Conservation (phyloP, 2,329 filamentous ascomycete species). For the Colletotrichum abscissum region DNA sequence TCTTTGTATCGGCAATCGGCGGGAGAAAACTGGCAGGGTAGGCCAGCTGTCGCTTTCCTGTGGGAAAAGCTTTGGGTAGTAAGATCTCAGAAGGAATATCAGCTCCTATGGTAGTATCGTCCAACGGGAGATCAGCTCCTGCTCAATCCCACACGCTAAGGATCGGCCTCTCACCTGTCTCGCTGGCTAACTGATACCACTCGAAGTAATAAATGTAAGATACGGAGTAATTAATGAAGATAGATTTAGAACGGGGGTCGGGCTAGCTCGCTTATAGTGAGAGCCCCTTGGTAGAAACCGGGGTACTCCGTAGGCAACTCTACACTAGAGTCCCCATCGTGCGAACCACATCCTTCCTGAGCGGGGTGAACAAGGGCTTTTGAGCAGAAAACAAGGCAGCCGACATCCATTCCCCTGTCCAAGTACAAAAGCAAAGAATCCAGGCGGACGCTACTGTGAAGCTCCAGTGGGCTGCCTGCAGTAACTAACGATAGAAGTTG, state of each 20-base stretch:
- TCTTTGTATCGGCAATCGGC: neutral
- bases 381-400: neutral
- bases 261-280: neutral
- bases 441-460: neutral
- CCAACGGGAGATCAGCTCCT: neutral
- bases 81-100: neutral
- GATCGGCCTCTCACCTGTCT: neutral
- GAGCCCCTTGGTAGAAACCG: neutral
- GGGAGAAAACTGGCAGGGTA: neutral
- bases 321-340: neutral
- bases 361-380: neutral
- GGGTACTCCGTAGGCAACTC: neutral
- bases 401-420: neutral
- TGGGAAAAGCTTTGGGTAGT: neutral
- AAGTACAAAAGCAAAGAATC: neutral
- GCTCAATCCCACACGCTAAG: neutral
- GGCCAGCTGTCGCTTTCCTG: neutral
- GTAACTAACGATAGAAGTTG: neutral
- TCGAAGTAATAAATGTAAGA: neutral
- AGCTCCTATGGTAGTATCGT: neutral
- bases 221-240: neutral
- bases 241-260: neutral
- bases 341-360: neutral
- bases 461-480: neutral
- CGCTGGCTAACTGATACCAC: neutral